phyloP scores from a whole-genome alignment of 163 green algal genomes.

The Volvox carteri region DNA sequence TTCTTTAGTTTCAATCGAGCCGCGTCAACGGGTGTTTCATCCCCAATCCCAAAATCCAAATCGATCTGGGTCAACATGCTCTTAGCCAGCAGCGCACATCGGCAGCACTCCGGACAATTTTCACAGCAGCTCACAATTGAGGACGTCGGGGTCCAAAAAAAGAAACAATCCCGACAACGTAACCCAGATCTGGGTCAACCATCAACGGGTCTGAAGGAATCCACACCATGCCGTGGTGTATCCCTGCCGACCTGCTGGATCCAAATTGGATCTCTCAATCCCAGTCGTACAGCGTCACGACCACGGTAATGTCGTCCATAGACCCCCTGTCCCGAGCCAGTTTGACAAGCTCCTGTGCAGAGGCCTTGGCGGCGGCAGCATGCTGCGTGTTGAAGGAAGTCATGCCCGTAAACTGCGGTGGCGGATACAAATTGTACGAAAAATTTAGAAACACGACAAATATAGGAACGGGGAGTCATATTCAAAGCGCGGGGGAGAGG shows the following conservation, averaged over 20 bases:
- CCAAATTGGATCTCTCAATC: neutral
- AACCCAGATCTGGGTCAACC: neutral
- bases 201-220: neutral
- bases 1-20: no score
- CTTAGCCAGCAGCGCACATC: no score
- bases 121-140: no score
- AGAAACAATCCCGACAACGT: no score
- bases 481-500: neutral
- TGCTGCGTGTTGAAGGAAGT: slow-evolving; percentile 47
- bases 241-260: no score
- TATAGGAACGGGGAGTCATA: neutral
- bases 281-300: slow-evolving; percentile 73
- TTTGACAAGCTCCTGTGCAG: slow-evolving; percentile 46
- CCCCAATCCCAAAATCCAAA: no score
- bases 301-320: slow-evolving; percentile 86
- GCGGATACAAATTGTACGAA: neutral
- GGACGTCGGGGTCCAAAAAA: no score
- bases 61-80: no score
- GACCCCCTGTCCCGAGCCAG: slow-evolving; percentile 73
- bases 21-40: no score
- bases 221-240: no score
- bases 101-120: no score
- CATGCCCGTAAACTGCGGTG: slow-evolving; percentile 44
- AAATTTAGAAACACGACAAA: neutral
- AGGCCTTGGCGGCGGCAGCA: slow-evolving; percentile 40